A percentile compares a stretch with the other conserved stretches of the same genome.
phyloP scores from a whole-genome alignment of 164 flowering plant species.

The Nelumbo lutea region DNA sequence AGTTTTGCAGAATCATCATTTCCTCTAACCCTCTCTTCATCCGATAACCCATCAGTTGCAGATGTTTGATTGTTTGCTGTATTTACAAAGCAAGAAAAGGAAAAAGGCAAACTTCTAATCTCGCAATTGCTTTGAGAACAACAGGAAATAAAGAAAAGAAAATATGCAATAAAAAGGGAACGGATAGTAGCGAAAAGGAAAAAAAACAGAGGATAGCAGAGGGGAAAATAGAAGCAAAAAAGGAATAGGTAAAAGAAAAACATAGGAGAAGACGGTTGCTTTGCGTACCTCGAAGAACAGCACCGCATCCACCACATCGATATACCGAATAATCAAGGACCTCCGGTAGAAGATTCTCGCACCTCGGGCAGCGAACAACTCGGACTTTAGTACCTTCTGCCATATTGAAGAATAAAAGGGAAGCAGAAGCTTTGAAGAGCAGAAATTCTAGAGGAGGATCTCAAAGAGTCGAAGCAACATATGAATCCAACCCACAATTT shows the following conservation, averaged over 20 bases:
- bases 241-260: background rate
- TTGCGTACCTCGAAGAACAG: conserved; percentile 46
- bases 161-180: no score
- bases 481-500: background rate
- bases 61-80: conserved; percentile 35
- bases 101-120: conserved; percentile 12
- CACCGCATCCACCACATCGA: conserved; percentile 61
- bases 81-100: background rate
- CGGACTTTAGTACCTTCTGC: conserved; percentile 43
- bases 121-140: conserved; percentile 8
- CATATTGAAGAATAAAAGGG: conserved; percentile 17
- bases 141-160: background rate
- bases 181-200: background rate
- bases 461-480: background rate
- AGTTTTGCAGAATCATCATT: conserved; percentile 17
- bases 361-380: conserved; percentile 63
- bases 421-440: background rate
- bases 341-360: conserved; percentile 52
- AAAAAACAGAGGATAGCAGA: background rate
- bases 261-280: background rate
- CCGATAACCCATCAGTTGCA: conserved; percentile 22
- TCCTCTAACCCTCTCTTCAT: conserved; percentile 19
- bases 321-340: conserved; percentile 38
- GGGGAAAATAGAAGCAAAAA: background rate
- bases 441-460: no score